Evolutionary conservation across 805 yeast genomes (phyloP).

Genomic region (Metschnikowia peoriensis): DNA sequence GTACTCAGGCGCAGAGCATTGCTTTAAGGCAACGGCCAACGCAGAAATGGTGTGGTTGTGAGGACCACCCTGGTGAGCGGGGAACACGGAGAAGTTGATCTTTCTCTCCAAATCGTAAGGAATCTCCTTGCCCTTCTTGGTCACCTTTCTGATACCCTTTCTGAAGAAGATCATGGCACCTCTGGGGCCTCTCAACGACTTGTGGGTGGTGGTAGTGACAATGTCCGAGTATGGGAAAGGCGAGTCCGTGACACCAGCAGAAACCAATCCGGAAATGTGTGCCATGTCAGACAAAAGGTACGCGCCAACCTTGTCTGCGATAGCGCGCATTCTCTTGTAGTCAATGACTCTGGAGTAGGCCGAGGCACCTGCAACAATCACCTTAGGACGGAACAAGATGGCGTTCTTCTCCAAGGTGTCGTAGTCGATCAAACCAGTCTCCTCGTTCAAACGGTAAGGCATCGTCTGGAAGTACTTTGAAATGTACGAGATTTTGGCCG

Average conservation of each 20-base stretch:
- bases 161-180: conserved; percentile 98
- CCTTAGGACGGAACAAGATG: conserved; percentile 86
- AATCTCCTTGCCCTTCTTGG: conserved; percentile 82
- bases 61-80: conserved; percentile 99
- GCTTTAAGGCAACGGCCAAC: conserved; percentile 90
- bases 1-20: conserved; percentile 86
- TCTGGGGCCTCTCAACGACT: conserved; percentile 97
- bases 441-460: conserved; percentile 90
- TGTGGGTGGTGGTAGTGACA: conserved; percentile 97
- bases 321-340: conserved; percentile 84
- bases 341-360: conserved; percentile 92
- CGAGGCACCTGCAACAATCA: conserved; percentile 94
- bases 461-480: conserved; percentile 95
- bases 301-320: conserved; percentile 92
- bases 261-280: conserved; percentile 92
- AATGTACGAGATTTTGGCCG: conserved; percentile 85
- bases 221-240: conserved; percentile 94
- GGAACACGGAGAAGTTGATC: conserved; percentile 96
- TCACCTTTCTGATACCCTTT: conserved; percentile 83
- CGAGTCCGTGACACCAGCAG: conserved; percentile 90
- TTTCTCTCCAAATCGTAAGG: conserved; percentile 84
- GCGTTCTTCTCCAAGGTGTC: conserved; percentile 84
- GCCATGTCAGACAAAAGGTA: conserved; percentile 95
- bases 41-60: conserved; percentile 98
- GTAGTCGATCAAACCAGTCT: conserved; percentile 90